These are phyloP conservation scores for Penicillium nordicum DNA, from an alignment of 2,329 filamentous ascomycete genomes.

Conservation along the genomic window DNA sequence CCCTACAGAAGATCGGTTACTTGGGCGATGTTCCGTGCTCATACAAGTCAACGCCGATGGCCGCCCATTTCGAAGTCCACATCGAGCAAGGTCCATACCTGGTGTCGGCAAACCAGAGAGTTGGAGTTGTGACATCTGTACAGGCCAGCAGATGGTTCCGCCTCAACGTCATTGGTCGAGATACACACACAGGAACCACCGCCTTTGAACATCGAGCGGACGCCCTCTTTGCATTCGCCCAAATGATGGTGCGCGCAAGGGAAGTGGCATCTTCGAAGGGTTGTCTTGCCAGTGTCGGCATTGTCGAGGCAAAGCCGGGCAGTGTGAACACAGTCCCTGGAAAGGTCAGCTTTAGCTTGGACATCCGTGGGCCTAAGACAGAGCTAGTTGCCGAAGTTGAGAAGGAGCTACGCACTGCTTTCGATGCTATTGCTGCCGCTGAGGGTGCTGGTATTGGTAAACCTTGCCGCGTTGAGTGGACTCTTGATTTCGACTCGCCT, in stretches of 20 bases:
- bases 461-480: conserved; percentile 56
- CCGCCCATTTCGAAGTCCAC: conserved; percentile 74
- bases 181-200: conserved; percentile 73
- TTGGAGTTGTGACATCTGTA: conserved; percentile 69
- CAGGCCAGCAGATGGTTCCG: conserved; percentile 75
- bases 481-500: conserved; percentile 58
- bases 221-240: conserved; percentile 63
- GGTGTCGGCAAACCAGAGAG: conserved; percentile 59
- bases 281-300: conserved; percentile 67
- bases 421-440: conserved; percentile 57
- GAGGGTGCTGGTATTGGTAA: conserved; percentile 52
- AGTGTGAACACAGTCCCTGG: conserved; percentile 73
- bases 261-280: conserved; percentile 58
- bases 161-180: conserved; percentile 62
- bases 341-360: conserved; percentile 63
- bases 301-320: conserved; percentile 63
- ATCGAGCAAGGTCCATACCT: conserved; percentile 81
- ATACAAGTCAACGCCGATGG: conserved; percentile 60
- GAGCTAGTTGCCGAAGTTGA: conserved; percentile 58
- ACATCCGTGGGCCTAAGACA: conserved; percentile 61
- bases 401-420: conserved; percentile 54
- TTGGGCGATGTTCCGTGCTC: conserved; percentile 56
- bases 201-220: conserved; percentile 64
- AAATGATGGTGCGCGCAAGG: conserved; percentile 65
- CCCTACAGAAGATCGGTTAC: conserved; percentile 69